These are phyloP conservation scores for Apiospora arundinis DNA, from an alignment of 2,329 filamentous ascomycete genomes.

Conservation along the genomic window DNA sequence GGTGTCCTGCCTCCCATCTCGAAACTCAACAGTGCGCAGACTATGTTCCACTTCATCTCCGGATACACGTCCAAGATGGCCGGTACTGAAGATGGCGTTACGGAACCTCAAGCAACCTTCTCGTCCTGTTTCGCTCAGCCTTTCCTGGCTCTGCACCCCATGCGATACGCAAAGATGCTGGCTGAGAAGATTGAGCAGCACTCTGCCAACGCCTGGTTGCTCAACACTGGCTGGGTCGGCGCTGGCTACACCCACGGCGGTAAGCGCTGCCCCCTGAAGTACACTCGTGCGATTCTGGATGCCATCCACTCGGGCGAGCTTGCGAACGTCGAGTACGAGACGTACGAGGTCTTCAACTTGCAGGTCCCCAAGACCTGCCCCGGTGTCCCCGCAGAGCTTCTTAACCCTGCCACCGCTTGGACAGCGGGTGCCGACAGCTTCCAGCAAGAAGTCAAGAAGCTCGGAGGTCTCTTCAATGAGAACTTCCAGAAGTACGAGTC, in stretches of 20 bases:
- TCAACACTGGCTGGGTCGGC: slow-evolving; percentile 78
- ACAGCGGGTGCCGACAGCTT: slow-evolving; percentile 82
- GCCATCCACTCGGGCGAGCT: slow-evolving; percentile 97
- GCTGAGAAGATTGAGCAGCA: slow-evolving; percentile 97
- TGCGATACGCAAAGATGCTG: slow-evolving; percentile 98
- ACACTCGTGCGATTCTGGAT: slow-evolving; percentile 97
- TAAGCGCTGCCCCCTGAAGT: slow-evolving; percentile 97
- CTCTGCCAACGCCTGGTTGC: slow-evolving; percentile 95
- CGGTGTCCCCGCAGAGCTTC: slow-evolving; percentile 85
- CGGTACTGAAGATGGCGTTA: slow-evolving; percentile 95
- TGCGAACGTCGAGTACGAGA: slow-evolving; percentile 91
- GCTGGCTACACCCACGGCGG: slow-evolving; percentile 86
- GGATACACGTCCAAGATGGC: slow-evolving; percentile 99
- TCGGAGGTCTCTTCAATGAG: slow-evolving; percentile 87
- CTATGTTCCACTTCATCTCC: slow-evolving; percentile 99
- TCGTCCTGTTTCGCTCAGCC: slow-evolving; percentile 99
- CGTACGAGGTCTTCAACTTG: slow-evolving; percentile 95
- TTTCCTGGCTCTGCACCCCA: slow-evolving; percentile 97
- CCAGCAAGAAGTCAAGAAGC: slow-evolving; percentile 86
- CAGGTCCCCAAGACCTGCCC: slow-evolving; percentile 92
- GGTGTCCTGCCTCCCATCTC: slow-evolving; percentile 98
- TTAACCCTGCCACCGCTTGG: slow-evolving; percentile 96
- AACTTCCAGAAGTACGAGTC: slow-evolving; percentile 97
- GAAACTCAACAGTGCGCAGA: slow-evolving; percentile 92
- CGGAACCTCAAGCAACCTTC: slow-evolving; percentile 97